phyloP scores from a whole-genome alignment of 805 yeast genomes.

The Ogataea methanolica region DNA sequence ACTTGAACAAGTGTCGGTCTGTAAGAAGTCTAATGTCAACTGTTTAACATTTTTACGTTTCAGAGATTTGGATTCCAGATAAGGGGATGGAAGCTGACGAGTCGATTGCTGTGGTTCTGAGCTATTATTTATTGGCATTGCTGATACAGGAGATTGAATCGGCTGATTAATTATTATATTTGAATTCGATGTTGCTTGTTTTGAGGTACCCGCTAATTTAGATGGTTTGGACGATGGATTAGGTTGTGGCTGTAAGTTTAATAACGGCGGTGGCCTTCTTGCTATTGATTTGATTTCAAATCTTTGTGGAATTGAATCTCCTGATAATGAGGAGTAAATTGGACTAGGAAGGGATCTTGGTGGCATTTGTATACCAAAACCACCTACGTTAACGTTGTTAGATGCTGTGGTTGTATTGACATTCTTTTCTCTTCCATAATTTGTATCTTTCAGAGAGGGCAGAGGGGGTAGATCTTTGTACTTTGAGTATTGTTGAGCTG shows the following conservation, averaged over 20 bases:
- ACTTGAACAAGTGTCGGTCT: slow-evolving; percentile 9
- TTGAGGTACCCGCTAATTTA: background rate
- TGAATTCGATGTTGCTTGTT: slow-evolving; percentile 1
- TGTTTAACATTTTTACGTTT: slow-evolving; percentile 58
- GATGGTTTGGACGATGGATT: background rate
- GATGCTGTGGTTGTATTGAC: background rate
- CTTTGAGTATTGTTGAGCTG: background rate
- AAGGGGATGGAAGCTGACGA: slow-evolving; percentile 15
- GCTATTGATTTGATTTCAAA: background rate
- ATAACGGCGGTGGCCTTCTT: slow-evolving; percentile 12
- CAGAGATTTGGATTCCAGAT: slow-evolving; percentile 35
- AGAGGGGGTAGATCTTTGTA: slow-evolving; percentile 19
- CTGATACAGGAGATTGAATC: background rate
- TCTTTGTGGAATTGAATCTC: background rate
- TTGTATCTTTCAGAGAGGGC: slow-evolving; percentile 3
- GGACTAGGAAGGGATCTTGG: background rate
- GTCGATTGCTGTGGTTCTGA: background rate
- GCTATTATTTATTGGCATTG: background rate
- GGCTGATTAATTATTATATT: slow-evolving; percentile 3
- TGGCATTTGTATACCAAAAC: background rate
- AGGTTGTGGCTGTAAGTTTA: background rate
- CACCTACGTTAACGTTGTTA: background rate
- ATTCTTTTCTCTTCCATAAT: background rate
- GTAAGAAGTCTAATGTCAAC: slow-evolving; percentile 35
- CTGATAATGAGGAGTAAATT: background rate